Percentiles rank a stretch among this genome's conserved stretches.
These are phyloP conservation scores for Metschnikowia vanudenii DNA, from an alignment of 805 yeast species.

Conservation along the genomic window DNA sequence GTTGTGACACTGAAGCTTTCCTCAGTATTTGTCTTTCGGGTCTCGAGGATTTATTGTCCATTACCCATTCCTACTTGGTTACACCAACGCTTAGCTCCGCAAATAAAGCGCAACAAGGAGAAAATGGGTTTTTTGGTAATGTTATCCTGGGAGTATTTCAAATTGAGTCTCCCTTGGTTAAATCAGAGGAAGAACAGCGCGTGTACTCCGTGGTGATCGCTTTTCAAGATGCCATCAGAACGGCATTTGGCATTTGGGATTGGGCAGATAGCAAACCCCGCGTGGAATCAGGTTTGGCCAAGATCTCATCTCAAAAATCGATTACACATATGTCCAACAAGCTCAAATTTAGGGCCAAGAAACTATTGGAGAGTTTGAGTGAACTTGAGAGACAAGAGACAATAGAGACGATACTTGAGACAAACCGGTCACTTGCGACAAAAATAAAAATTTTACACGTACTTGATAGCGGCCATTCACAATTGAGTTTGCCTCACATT, in stretches of 20 bases:
- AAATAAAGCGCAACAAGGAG: slow-evolving; percentile 22
- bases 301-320: slow-evolving; percentile 25
- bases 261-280: slow-evolving; percentile 52
- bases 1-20: slow-evolving; percentile 40
- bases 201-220: slow-evolving; percentile 58
- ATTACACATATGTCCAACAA: slow-evolving; percentile 47
- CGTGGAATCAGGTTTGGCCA: background rate
- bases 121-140: slow-evolving; percentile 58
- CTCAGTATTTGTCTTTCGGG: slow-evolving; percentile 54
- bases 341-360: slow-evolving; percentile 67
- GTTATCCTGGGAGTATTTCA: slow-evolving; percentile 79
- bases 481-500: slow-evolving; percentile 65
- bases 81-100: slow-evolving; percentile 28
- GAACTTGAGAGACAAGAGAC: slow-evolving; percentile 70
- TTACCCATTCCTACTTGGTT: slow-evolving; percentile 54
- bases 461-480: slow-evolving; percentile 81
- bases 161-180: slow-evolving; percentile 58
- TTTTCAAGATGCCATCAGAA: slow-evolving; percentile 55
- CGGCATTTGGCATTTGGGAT: slow-evolving; percentile 66
- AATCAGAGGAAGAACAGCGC: slow-evolving; percentile 52
- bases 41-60: slow-evolving; percentile 60
- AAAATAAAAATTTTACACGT: slow-evolving; percentile 65
- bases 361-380: slow-evolving; percentile 61
- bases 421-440: slow-evolving; percentile 22
- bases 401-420: slow-evolving; percentile 59